Conservation (phyloP, 2,329 filamentous ascomycete genomes). For the Neocatenulostroma microsporum region DNA sequence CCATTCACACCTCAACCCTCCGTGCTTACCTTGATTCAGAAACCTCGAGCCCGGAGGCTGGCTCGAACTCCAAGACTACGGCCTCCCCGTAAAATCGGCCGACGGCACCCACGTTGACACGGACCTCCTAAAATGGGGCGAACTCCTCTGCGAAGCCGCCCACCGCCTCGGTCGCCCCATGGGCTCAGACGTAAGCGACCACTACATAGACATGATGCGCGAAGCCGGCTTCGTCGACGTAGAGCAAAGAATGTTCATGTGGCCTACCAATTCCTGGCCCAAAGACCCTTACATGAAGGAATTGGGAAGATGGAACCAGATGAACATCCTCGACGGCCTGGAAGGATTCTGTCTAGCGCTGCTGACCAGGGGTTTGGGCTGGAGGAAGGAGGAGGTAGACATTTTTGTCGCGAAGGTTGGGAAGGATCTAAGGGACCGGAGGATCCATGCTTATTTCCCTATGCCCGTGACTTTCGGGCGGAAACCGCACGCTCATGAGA, state of each 20-base stretch:
- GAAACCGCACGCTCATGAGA: slow-evolving; percentile 22
- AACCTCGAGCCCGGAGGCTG: slow-evolving; percentile 45
- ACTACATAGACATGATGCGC: slow-evolving; percentile 34
- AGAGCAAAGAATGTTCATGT: slow-evolving; percentile 33
- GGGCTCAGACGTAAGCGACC: slow-evolving; percentile 30
- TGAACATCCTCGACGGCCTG: slow-evolving; percentile 36
- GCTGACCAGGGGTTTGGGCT: slow-evolving; percentile 35
- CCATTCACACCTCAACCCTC: background rate
- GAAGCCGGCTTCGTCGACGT: slow-evolving; percentile 40
- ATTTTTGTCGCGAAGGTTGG: slow-evolving; percentile 32
- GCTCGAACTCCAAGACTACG: slow-evolving; percentile 45
- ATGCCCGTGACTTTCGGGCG: slow-evolving; percentile 31
- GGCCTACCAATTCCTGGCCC: slow-evolving; percentile 40
- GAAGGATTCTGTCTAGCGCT: slow-evolving; percentile 38
- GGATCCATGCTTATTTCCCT: slow-evolving; percentile 32
- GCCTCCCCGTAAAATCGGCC: slow-evolving; percentile 33
- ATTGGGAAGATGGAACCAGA: slow-evolving; percentile 40
- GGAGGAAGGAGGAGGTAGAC: slow-evolving; percentile 39
- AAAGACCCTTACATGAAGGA: slow-evolving; percentile 44
- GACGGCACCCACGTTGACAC: slow-evolving; percentile 31
- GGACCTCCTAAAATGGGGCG: slow-evolving; percentile 28
- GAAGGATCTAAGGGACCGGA: slow-evolving; percentile 27
- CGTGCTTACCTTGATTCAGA: slow-evolving; percentile 17
- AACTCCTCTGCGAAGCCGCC: slow-evolving; percentile 31
- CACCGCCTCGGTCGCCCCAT: slow-evolving; percentile 36